Base-by-base conservation (phyloP, 345 rosid genomes). In the Gossypioides kirkii region DNA sequence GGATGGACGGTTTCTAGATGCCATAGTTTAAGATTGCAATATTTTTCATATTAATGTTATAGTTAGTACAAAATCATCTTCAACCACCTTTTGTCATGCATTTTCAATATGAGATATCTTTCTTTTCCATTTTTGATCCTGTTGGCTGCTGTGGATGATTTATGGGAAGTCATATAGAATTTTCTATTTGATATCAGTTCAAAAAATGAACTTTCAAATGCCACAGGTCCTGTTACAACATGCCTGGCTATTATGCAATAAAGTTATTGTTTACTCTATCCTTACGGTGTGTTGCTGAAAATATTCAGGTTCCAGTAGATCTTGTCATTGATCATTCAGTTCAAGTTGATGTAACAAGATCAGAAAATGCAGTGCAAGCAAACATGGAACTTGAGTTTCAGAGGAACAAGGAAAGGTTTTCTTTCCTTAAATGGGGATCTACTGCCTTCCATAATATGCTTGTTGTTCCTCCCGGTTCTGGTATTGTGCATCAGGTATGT, bases 401-500 rank as follows among this genome's bases (percentile, higher is more conserved):
- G 76, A 87, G 99, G 84, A 96, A 96, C 89, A 91, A 89, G 73
- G 99, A 96, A 84, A 87, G 99, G 78, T 96, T 96, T 83, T 92
- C 91, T 78, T 96, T 96, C 77, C 97, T 96, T 69, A 96, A 96
- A 77, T 93, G 99, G 99, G 99, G 97, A 9, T 93, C 98, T 56
- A 77, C 82, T 53, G 99, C 97, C 47, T 93, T 96, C 76, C 84
- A 65, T 69, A 96, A 96, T 82, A 96, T 93, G 97, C 97, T 96
- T 76, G 98, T 96, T 77, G 99, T 96, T 63, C 99, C 99, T 74
- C 99, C 99, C 36, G 99, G 99, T 52, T 96, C 99, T 78, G 99
- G 99, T 73, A 96, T 96, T 69, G 99, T 96, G 61, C 99, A 96
- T 87, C 98, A 95, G 92, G 99, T 92, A 90, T 23, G 16, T 75